phyloP scores from a whole-genome alignment of 345 rosid species.

The Citrus glauca region DNA sequence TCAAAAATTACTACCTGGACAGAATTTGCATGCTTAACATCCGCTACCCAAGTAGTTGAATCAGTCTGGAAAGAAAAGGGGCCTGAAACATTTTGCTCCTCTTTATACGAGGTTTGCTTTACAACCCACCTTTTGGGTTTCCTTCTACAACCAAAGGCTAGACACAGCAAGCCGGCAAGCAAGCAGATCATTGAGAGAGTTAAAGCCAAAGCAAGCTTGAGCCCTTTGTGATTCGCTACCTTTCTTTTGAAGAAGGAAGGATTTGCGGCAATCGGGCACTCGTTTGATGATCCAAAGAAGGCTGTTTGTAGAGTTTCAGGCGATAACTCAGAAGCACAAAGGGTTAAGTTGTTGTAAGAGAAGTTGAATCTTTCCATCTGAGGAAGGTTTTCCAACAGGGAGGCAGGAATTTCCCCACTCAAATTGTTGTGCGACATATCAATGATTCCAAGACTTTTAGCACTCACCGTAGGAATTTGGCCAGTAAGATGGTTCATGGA shows the following conservation, averaged over 20 bases:
- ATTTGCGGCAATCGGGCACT: constrained; percentile 91
- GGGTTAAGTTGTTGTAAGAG: constrained; percentile 82
- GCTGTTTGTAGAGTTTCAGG: constrained; percentile 37
- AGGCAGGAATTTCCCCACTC: constrained; percentile 71
- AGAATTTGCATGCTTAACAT: constrained; percentile 77
- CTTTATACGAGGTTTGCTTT: constrained; percentile 62
- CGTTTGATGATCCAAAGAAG: constrained; percentile 60
- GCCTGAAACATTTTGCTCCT: constrained; percentile 72
- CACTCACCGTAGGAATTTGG: constrained; percentile 41
- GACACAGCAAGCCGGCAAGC: constrained; percentile 55
- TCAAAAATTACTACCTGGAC: constrained; percentile 80
- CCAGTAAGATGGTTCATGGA: constrained; percentile 73
- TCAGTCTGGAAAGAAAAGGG: constrained; percentile 90
- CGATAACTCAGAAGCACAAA: constrained; percentile 55
- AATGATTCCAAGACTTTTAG: constrained; percentile 46
- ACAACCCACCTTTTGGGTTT: constrained; percentile 48
- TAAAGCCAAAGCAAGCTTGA: constrained; percentile 64
- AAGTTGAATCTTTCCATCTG: constrained; percentile 75
- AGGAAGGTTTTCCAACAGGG: constrained; percentile 49
- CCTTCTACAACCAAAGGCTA: constrained; percentile 69
- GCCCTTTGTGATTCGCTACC: constrained; percentile 38
- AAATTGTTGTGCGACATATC: constrained; percentile 80
- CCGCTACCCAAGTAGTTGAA: constrained; percentile 93
- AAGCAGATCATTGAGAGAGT: constrained; percentile 63
- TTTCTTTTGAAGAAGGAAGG: constrained; percentile 51